Evolutionary conservation across 129 eudicot genomes (phyloP).

Genomic region (Artemisia annua): DNA sequence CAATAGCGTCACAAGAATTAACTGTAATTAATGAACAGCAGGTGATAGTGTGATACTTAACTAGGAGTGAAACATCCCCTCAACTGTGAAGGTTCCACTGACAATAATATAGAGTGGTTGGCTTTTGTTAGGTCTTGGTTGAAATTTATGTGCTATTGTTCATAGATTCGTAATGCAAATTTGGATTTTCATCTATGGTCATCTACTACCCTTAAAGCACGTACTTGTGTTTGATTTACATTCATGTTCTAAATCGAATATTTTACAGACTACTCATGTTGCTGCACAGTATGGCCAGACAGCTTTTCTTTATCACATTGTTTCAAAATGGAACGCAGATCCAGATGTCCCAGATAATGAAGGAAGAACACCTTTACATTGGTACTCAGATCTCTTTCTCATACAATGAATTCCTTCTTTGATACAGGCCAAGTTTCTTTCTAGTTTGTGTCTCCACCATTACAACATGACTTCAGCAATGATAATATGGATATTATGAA

Average conservation of each 20-base stretch:
- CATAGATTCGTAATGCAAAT: background rate
- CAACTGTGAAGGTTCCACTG: background rate
- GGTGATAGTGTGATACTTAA: background rate
- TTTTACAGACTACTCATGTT: slow-evolving; percentile 84
- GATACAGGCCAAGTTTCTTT: slow-evolving; percentile 1
- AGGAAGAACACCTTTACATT: slow-evolving; percentile 98
- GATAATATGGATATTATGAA: background rate
- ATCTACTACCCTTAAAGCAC: background rate
- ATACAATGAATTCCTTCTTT: background rate
- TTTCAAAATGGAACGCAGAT: slow-evolving; percentile 97
- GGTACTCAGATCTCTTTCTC: slow-evolving; percentile 50
- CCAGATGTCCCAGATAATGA: slow-evolving; percentile 94
- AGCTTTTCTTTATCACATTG: slow-evolving; percentile 85
- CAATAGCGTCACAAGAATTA: background rate
- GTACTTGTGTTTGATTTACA: background rate
- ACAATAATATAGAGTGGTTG: background rate
- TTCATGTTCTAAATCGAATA: background rate
- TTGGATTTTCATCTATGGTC: slow-evolving; percentile 4
- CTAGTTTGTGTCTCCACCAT: slow-evolving; percentile 9
- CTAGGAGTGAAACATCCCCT: background rate
- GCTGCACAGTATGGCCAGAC: slow-evolving; percentile 99
- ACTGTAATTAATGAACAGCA: background rate
- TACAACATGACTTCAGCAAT: slow-evolving; percentile 1
- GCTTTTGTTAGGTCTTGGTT: background rate
- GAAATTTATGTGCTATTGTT: background rate